Evolutionary conservation across 2,329 filamentous ascomycete genomes (phyloP), one percentile per base, ranked within the genome.

Genomic region (Apiospora sp.): DNA sequence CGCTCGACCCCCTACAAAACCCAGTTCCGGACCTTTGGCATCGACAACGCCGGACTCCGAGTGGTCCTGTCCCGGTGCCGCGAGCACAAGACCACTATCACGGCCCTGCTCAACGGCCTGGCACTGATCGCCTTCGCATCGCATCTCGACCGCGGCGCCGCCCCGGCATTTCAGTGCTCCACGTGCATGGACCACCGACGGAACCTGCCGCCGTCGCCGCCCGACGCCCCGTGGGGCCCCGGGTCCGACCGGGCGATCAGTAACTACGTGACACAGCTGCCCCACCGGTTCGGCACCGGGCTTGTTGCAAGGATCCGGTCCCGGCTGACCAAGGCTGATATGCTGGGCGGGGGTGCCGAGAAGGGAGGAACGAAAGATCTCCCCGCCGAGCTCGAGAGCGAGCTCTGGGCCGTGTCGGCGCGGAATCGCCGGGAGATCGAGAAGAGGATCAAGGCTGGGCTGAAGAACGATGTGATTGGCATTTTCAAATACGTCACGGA

Each of bases 401-500:
- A 74, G 10, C 27, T 77, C 34, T 78, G 77, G 76, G 27, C 67
- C 1, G 67, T 74, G 0, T 79, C 81, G 41, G 75, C 77, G 67
- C 74, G 71, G 4, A 78, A 76, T 24, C 78, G 80, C 54, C 74
- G 46, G 30, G 78, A 81, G 69, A 78, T 83, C 48, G 72, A 74
- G 37, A 69, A 58, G 22, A 80, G 78, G 61, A 71, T 81, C 27
- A 74, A 78, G 19, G 41, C 69, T 0, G 79, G 79, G 22, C 74
- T 79, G 54, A 77, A 74, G 58, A 82, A 83, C 74, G 81, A 83
- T 74, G 6, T 79, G 37, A 73, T 81, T 19, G 80, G 81, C 10
- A 43, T 81, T n/a, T 78, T 81, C 74, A 79, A 80, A 75, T 79
- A 77, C 46, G 80, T 83, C 41, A 75, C 75, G 24, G 80, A 83